Percentiles rank a stretch among this genome's conserved stretches.
Conservation (phyloP, 2,329 filamentous ascomycete genomes). For the Furcasterigmium furcatum region DNA sequence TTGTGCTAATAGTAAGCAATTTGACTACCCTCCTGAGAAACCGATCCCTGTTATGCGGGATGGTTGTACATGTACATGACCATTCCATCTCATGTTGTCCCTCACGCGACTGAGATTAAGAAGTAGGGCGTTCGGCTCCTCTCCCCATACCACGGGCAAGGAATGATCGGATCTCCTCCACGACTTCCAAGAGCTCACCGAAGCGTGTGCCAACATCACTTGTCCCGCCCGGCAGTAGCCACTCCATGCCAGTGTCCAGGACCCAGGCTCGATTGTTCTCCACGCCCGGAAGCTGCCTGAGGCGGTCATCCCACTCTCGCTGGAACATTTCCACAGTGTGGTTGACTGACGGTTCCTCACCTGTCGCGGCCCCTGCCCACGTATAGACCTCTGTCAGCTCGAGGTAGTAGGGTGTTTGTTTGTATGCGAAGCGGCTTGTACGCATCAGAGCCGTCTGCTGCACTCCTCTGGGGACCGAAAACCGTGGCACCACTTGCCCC, state of each 20-base stretch:
- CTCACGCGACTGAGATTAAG: no score
- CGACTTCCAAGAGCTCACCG: background rate
- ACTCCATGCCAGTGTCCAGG: background rate
- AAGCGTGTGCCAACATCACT: background rate
- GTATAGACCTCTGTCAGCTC: slow-evolving; percentile 24
- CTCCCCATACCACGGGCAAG: slow-evolving; percentile 4
- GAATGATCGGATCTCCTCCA: slow-evolving; percentile 18
- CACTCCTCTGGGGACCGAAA: background rate
- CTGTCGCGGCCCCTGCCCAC: slow-evolving; percentile 18
- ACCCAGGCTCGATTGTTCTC: background rate
- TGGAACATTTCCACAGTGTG: slow-evolving; percentile 29
- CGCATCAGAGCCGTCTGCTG: background rate
- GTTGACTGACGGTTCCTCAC: slow-evolving; percentile 15
- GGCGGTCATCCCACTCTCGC: slow-evolving; percentile 30
- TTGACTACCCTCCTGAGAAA: no score
- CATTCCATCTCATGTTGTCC: no score
- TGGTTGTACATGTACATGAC: no score
- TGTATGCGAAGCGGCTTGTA: slow-evolving; percentile 12
- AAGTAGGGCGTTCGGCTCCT: no score
- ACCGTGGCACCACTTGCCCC: background rate
- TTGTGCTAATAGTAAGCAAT: no score
- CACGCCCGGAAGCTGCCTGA: slow-evolving; percentile 26
- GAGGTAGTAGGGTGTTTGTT: slow-evolving; percentile 25
- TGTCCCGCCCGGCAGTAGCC: background rate
- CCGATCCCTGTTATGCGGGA: no score